phyloP scores from a whole-genome alignment of 2,329 filamentous ascomycete genomes.

The Colletotrichum sansevieriae region DNA sequence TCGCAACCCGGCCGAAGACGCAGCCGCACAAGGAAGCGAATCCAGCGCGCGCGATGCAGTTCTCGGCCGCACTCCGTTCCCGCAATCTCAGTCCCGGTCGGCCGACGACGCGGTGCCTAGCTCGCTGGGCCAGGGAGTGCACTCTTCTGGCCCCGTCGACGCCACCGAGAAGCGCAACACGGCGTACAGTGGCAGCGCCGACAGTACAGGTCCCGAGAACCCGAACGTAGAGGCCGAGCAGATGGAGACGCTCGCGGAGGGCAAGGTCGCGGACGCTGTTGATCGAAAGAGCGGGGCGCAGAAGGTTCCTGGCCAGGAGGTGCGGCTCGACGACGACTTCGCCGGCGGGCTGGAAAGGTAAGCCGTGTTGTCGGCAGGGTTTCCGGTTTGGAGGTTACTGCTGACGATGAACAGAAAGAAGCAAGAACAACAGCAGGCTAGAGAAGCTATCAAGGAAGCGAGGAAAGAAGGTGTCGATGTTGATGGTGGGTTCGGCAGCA shows the following conservation, averaged over 20 bases:
- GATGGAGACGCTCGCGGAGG: slow-evolving; percentile 45
- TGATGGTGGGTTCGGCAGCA: slow-evolving; percentile 39
- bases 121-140: slow-evolving; percentile 42
- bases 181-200: slow-evolving; percentile 5
- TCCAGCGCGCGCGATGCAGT: slow-evolving; percentile 25
- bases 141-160: slow-evolving; percentile 42
- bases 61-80: slow-evolving; percentile 36
- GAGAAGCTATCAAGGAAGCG: slow-evolving; percentile 42
- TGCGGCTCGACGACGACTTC: slow-evolving; percentile 43
- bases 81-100: slow-evolving; percentile 15
- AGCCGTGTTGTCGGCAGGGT: neutral
- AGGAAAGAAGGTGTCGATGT: slow-evolving; percentile 42
- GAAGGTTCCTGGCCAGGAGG: slow-evolving; percentile 41
- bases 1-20: slow-evolving; percentile 24
- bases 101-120: slow-evolving; percentile 42
- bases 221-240: slow-evolving; percentile 46
- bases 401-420: slow-evolving; percentile 43
- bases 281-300: slow-evolving; percentile 45
- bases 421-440: slow-evolving; percentile 43
- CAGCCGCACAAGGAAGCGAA: slow-evolving; percentile 20
- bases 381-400: too few species aligned
- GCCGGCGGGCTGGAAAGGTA: slow-evolving; percentile 43
- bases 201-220: slow-evolving; percentile 37
- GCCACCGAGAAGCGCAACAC: slow-evolving; percentile 41
- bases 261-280: slow-evolving; percentile 46